A percentile compares a stretch with the other conserved stretches of the same genome.
These are phyloP conservation scores for Aspergillus japonicus DNA, from an alignment of 2,329 filamentous ascomycete species.

Conservation along the genomic window DNA sequence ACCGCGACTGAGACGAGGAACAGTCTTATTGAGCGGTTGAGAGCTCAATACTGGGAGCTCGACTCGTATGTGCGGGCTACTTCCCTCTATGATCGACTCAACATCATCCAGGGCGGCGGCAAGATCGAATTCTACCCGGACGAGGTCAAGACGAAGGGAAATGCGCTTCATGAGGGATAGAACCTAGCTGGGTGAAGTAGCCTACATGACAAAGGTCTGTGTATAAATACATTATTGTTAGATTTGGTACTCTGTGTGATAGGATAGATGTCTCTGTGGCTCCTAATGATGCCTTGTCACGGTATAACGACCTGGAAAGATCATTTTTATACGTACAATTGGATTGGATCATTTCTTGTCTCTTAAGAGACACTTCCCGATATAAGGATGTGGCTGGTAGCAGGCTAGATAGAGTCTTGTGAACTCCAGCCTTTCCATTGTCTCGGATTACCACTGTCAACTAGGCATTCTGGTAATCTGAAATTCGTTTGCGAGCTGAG, in stretches of 20 bases:
- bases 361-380: not conserved
- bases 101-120: slow-evolving; percentile 67
- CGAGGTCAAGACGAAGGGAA: slow-evolving; percentile 19
- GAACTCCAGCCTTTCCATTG: no score
- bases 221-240: not conserved
- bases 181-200: not conserved
- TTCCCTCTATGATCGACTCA: slow-evolving; percentile 79
- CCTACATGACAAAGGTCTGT: not conserved
- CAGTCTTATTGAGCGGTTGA: slow-evolving; percentile 62
- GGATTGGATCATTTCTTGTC: not conserved
- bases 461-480: no score
- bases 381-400: not conserved
- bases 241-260: not conserved
- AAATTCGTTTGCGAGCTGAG: no score
- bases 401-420: no score
- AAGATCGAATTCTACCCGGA: slow-evolving; percentile 68
- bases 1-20: slow-evolving; percentile 59
- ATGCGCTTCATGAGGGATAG: not conserved
- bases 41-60: slow-evolving; percentile 79
- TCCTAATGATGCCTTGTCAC: not conserved
- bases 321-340: not conserved
- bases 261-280: not conserved
- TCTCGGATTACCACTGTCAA: no score
- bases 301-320: not conserved
- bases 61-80: slow-evolving; percentile 84